phyloP scores from a whole-genome alignment of 2,329 filamentous ascomycete species.

The Sarocladium brachiariae region DNA sequence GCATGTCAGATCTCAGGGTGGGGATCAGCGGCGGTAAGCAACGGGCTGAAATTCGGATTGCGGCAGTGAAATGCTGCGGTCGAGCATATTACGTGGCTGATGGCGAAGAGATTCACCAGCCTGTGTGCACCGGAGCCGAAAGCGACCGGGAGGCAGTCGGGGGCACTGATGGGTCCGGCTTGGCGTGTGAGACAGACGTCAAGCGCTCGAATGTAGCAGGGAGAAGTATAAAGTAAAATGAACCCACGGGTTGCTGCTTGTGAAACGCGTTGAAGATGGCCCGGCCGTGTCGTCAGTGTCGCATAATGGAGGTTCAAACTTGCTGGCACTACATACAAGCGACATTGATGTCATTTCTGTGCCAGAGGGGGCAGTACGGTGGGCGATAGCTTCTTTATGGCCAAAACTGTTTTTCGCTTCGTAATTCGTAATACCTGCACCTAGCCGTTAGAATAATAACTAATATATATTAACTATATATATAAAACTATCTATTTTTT shows the following conservation, averaged over 20 bases:
- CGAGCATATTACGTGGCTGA: conserved; percentile 7
- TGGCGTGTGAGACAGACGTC: neutral
- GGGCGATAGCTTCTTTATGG: neutral
- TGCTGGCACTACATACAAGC: no score
- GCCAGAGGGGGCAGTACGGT: neutral
- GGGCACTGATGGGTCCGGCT: neutral
- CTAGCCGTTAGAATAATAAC: neutral
- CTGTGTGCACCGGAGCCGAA: no score
- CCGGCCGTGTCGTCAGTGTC: neutral
- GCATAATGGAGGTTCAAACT: neutral
- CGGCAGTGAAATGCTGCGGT: conserved; percentile 5
- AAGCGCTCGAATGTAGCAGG: no score
- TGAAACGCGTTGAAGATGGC: neutral
- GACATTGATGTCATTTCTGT: conserved; percentile 4
- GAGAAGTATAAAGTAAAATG: no score
- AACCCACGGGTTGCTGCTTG: neutral
- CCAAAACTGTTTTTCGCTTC: no score
- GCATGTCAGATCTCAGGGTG: neutral
- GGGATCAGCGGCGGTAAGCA: no score
- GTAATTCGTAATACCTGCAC: neutral
- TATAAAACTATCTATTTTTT: neutral
- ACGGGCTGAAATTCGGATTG: no score
- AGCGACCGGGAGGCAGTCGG: neutral
- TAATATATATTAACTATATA: neutral
- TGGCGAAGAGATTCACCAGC: neutral